Conservation (phyloP, 2,329 filamentous ascomycete species). For the Trichophyton schoenleinii region DNA sequence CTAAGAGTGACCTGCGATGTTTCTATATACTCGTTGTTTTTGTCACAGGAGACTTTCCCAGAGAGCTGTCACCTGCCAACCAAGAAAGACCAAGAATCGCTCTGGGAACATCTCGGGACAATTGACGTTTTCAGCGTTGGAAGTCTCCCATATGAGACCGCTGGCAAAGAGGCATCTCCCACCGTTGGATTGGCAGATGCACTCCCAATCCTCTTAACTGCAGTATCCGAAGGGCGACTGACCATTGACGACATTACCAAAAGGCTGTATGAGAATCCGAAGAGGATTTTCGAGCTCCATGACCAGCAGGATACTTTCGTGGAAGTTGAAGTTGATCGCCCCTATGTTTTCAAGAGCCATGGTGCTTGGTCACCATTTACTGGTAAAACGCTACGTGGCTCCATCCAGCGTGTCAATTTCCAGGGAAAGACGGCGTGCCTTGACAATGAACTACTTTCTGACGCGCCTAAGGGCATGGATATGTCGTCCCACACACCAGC, state of each 20-base stretch:
- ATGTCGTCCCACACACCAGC: constrained; percentile 54
- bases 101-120: constrained; percentile 60
- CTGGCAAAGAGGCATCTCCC: constrained; percentile 45
- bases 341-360: constrained; percentile 46
- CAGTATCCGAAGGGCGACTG: constrained; percentile 59
- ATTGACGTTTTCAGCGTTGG: constrained; percentile 73
- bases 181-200: constrained; percentile 59
- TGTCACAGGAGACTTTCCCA: constrained; percentile 58
- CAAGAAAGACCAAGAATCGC: constrained; percentile 53
- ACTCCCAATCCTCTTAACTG: constrained; percentile 61
- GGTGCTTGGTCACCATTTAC: constrained; percentile 57
- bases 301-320: constrained; percentile 62
- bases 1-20: constrained; percentile 72
- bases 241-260: constrained; percentile 60
- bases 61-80: constrained; percentile 55
- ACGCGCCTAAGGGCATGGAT: constrained; percentile 53
- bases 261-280: constrained; percentile 65
- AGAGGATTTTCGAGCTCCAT: constrained; percentile 69
- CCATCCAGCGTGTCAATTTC: constrained; percentile 65
- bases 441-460: constrained; percentile 50
- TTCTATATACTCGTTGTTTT: constrained; percentile 65
- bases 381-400: constrained; percentile 54
- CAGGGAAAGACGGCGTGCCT: constrained; percentile 61
- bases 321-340: constrained; percentile 63
- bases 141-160: constrained; percentile 65